These are phyloP conservation scores for Passalora sequoiae DNA, from an alignment of 2,329 filamentous ascomycete genomes.

Conservation along the genomic window DNA sequence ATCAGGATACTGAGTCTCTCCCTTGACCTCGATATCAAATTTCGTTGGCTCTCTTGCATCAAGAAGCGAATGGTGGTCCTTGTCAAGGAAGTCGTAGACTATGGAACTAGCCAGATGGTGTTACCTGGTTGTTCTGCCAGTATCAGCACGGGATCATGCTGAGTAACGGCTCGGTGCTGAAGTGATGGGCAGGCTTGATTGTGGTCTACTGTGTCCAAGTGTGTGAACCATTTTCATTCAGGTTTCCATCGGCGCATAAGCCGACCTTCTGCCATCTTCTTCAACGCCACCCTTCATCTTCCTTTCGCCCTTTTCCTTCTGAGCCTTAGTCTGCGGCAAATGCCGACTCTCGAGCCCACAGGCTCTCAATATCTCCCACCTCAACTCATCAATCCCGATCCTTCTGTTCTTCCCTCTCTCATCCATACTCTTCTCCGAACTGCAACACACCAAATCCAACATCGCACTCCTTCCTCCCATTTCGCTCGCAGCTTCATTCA, in stretches of 20 bases:
- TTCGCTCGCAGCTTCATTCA: slow-evolving; percentile 39
- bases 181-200: too few species aligned
- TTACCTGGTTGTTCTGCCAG: slow-evolving; percentile 3
- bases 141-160: too few species aligned
- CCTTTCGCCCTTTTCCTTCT: slow-evolving; percentile 7
- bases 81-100: too few species aligned
- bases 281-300: background rate
- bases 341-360: slow-evolving; percentile 48
- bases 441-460: slow-evolving; percentile 58
- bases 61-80: too few species aligned
- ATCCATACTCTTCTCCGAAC: slow-evolving; percentile 45
- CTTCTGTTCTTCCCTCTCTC: slow-evolving; percentile 48
- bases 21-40: too few species aligned
- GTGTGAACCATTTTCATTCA: too few species aligned
- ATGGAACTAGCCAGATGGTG: too few species aligned
- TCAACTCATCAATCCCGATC: slow-evolving; percentile 57
- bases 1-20: too few species aligned
- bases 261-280: background rate
- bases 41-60: too few species aligned
- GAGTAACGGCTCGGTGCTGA: too few species aligned
- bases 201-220: too few species aligned
- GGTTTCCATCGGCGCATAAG: background rate
- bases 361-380: slow-evolving; percentile 61
- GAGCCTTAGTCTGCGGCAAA: background rate
- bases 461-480: slow-evolving; percentile 39